Evolutionary conservation across 2,329 filamentous ascomycete species (phyloP).

Genomic region (Neopestalotiopsis rosae): DNA sequence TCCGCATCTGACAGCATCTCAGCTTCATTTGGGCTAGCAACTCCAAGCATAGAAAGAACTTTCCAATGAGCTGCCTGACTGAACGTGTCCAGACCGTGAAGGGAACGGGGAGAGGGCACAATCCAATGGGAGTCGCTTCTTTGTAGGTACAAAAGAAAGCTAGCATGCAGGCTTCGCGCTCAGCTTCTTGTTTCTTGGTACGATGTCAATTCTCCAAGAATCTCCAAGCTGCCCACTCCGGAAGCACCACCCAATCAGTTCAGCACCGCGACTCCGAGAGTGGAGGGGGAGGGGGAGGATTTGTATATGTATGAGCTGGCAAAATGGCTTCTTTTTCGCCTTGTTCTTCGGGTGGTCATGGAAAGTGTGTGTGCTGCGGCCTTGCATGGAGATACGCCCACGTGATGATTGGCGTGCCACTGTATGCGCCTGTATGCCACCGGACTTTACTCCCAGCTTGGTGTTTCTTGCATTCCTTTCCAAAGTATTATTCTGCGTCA

Average conservation of each 20-base stretch:
- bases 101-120: background rate
- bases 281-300: too few species aligned
- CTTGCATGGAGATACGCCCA: background rate
- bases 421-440: background rate
- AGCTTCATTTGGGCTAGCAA: too few species aligned
- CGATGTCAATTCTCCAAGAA: background rate
- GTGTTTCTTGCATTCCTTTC: too few species aligned
- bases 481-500: too few species aligned
- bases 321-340: too few species aligned
- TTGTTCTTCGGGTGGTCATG: too few species aligned
- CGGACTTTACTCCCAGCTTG: background rate
- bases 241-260: background rate
- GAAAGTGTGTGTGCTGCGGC: background rate
- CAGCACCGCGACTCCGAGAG: background rate
- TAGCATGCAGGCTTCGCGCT: background rate
- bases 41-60: too few species aligned
- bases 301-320: too few species aligned
- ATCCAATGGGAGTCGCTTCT: background rate
- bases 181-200: background rate
- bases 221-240: background rate
- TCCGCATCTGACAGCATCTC: too few species aligned
- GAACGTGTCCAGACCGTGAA: background rate
- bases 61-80: background rate
- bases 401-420: background rate
- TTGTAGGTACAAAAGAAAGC: background rate